phyloP scores from a whole-genome alignment of 2,329 filamentous ascomycete species.

The Leptographium wingfieldii region DNA sequence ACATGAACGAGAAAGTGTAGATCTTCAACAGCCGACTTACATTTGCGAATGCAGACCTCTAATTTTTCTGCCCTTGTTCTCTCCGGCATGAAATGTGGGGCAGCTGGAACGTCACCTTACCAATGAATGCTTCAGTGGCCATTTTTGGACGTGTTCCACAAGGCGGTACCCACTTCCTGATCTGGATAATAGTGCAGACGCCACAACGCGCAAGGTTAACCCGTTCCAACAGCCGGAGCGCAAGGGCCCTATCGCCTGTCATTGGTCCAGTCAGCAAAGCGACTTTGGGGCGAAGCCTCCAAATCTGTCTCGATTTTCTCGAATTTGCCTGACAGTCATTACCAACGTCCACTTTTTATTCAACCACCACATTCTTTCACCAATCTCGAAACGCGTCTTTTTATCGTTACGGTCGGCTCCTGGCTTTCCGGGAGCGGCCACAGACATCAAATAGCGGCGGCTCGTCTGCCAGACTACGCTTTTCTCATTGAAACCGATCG shows the following conservation, averaged over 20 bases:
- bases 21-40: background rate
- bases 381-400: background rate
- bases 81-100: background rate
- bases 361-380: background rate
- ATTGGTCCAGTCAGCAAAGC: background rate
- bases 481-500: background rate
- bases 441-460: background rate
- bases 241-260: background rate
- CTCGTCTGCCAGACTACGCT: background rate
- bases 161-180: background rate
- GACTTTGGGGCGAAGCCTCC: background rate
- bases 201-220: background rate
- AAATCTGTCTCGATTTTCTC: background rate
- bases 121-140: background rate
- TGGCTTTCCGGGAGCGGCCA: background rate
- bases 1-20: background rate
- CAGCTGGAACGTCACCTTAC: background rate
- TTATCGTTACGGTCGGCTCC: background rate
- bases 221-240: background rate
- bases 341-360: background rate
- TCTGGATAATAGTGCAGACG: background rate
- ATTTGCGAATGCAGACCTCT: background rate
- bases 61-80: background rate
- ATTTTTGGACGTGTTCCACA: background rate
- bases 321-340: background rate